phyloP scores from a whole-genome alignment of 2,329 filamentous ascomycete genomes.

The Cyclaneusma minus region DNA sequence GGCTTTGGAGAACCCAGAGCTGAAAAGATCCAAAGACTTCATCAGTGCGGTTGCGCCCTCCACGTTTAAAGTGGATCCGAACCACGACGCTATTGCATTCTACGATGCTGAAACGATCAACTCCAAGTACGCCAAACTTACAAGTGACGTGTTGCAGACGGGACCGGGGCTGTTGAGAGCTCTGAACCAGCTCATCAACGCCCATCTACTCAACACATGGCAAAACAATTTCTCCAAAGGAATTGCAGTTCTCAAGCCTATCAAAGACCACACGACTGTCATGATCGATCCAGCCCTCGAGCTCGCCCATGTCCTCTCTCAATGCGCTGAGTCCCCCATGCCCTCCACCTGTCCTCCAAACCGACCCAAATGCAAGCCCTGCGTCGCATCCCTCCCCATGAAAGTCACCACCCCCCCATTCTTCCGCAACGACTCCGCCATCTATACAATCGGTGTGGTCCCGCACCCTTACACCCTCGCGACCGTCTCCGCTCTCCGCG shows the following conservation, averaged over 20 bases:
- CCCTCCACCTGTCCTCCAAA: conserved; percentile 77
- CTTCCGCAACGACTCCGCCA: conserved; percentile 54
- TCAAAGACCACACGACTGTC: conserved; percentile 57
- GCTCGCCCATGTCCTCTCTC: conserved; percentile 59
- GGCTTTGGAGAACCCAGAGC: conserved; percentile 37
- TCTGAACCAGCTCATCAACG: conserved; percentile 63
- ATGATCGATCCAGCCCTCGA: conserved; percentile 55
- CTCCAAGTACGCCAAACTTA: conserved; percentile 51
- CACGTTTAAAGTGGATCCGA: conserved; percentile 47
- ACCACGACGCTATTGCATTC: conserved; percentile 56
- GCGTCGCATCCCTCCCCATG: conserved; percentile 47
- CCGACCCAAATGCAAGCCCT: conserved; percentile 55
- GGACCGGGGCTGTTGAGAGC: conserved; percentile 44
- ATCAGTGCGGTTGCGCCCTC: conserved; percentile 42
- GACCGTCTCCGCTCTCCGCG: conserved; percentile 46
- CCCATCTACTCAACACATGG: conserved; percentile 75
- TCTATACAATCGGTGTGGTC: conserved; percentile 75
- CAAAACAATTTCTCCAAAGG: conserved; percentile 64
- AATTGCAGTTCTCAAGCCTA: conserved; percentile 68
- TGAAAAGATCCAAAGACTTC: conserved; percentile 45
- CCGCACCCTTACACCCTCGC: conserved; percentile 83
- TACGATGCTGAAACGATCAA: conserved; percentile 53
- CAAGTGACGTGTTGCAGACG: conserved; percentile 40
- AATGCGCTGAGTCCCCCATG: conserved; percentile 60
- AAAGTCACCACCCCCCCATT: conserved; percentile 48